A percentile compares a stretch with the other conserved stretches of the same genome.
phyloP scores from a whole-genome alignment of 305 asterid genomes.

The Fraxinus ornus region DNA sequence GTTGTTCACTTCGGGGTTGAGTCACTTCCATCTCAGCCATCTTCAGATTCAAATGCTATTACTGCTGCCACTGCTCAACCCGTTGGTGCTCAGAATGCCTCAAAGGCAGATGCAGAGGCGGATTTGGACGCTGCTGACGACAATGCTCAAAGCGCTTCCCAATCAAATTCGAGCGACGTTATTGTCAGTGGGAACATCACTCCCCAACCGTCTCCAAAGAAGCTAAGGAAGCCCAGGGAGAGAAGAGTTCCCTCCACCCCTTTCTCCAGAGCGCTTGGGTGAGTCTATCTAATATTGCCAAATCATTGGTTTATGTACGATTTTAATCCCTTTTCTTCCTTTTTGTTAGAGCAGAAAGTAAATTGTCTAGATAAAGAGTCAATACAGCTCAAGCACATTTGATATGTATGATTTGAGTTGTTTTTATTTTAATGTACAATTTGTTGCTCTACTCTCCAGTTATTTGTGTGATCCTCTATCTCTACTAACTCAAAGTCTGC shows the following conservation, averaged over 20 bases:
- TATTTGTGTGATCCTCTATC: background rate
- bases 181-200: conserved; percentile 12
- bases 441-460: background rate
- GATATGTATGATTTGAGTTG: background rate
- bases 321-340: background rate
- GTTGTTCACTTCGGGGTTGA: conserved; percentile 41
- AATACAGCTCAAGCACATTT: background rate
- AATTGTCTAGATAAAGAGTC: background rate
- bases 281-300: background rate
- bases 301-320: background rate
- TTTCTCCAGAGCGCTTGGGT: conserved; percentile 92
- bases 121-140: background rate
- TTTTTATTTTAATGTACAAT: background rate
- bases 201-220: conserved; percentile 15
- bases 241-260: conserved; percentile 89
- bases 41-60: background rate
- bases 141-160: conserved; percentile 18
- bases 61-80: conserved; percentile 12
- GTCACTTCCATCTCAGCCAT: conserved; percentile 4
- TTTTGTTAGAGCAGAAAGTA: background rate
- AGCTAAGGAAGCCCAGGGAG: conserved; percentile 74
- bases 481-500: background rate
- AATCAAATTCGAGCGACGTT: conserved; percentile 23
- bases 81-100: conserved; percentile 11
- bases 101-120: conserved; percentile 1